Percentiles rank a stretch among this genome's conserved stretches.
Conservation (phyloP, 306 rosid genomes). For the Begonia masoniana region DNA sequence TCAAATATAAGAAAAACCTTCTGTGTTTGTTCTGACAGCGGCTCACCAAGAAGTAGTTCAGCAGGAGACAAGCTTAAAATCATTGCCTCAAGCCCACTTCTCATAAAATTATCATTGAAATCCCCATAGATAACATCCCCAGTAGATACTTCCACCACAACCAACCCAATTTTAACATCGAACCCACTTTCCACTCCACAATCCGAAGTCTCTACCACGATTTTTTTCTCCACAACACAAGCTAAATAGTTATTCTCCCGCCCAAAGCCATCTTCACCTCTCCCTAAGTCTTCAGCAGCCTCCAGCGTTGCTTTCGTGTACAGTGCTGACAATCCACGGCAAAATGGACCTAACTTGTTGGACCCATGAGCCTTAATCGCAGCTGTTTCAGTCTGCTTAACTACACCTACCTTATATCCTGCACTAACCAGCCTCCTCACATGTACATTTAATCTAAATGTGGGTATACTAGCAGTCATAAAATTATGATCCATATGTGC, state of each 20-base stretch:
- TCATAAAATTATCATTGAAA: conserved; percentile 52
- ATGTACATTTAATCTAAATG: conserved; percentile 67
- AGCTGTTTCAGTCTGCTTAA: conserved; percentile 91
- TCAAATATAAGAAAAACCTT: conserved; percentile 32
- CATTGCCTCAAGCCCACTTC: conserved; percentile 65
- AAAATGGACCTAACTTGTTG: conserved; percentile 60
- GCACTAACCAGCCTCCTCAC: conserved; percentile 86
- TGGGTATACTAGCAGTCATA: conserved; percentile 76
- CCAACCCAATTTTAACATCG: conserved; percentile 56
- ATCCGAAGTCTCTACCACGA: conserved; percentile 26
- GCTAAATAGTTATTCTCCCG: conserved; percentile 54
- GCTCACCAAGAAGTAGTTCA: conserved; percentile 81
- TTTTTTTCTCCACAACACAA: conserved; percentile 66
- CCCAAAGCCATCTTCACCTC: conserved; percentile 58
- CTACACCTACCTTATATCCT: conserved; percentile 85
- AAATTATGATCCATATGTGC: conserved; percentile 73
- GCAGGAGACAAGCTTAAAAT: conserved; percentile 64
- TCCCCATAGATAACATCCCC: conserved; percentile 76
- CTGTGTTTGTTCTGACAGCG: conserved; percentile 69
- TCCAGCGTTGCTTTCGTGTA: conserved; percentile 83
- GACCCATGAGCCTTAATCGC: conserved; percentile 82
- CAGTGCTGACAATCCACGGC: conserved; percentile 69
- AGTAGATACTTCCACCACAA: conserved; percentile 73
- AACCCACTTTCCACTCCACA: conserved; percentile 31
- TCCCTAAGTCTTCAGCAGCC: conserved; percentile 67